Base-by-base conservation (phyloP, 1,284 basidiomycete species). In the Peniophora sp. region DNA sequence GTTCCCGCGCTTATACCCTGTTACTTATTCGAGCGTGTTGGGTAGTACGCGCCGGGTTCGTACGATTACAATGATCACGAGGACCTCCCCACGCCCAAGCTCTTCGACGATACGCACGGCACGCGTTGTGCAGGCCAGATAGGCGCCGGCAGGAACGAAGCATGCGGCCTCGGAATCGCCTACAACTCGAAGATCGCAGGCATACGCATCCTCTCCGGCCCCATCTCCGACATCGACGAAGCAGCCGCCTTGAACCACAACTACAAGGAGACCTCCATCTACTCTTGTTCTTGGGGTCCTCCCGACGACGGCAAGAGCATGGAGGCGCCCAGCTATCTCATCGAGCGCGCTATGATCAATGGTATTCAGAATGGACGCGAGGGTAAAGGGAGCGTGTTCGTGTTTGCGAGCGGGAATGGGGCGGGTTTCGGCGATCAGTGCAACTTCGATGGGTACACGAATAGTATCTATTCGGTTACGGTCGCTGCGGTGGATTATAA, bases 371-470 rank as follows among this genome's bases (percentile, higher is more conserved):
- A 92, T 49, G 97, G 97, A 3, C 82, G 97, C 47, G 79, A 71
- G 41, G 94, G 95, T 20, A 93, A 91, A 62, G 97, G 97, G 2
- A 93, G 88, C 41, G 75, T 99, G 56, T 99, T 91, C 61, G 97
- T 99, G 35, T 99, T 99, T 66, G 97, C 97, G 1, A 95, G 93
- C 53, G 97, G 97, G 1, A 99, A 99, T 64, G 97, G 97, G 20
- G 97, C 92, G 22, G 80, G 81, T 2, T 78, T 78, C 49, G 92
- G 89, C 27, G 97, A 99, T 65, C 97, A 99, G 69, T 99, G 97
- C 74, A 99, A 99, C 68, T 99, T 99, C 65, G 97, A 99, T 60
- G 97, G 97, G 5, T 99, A 99, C 68, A 99, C 97, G 32, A 99
- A 99, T 65, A 92, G 89, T 58, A 97, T 98, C 57, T 98, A 94